Conservation (phyloP, 78 protist genomes). For the Pigoraptor vietnamica region DNA sequence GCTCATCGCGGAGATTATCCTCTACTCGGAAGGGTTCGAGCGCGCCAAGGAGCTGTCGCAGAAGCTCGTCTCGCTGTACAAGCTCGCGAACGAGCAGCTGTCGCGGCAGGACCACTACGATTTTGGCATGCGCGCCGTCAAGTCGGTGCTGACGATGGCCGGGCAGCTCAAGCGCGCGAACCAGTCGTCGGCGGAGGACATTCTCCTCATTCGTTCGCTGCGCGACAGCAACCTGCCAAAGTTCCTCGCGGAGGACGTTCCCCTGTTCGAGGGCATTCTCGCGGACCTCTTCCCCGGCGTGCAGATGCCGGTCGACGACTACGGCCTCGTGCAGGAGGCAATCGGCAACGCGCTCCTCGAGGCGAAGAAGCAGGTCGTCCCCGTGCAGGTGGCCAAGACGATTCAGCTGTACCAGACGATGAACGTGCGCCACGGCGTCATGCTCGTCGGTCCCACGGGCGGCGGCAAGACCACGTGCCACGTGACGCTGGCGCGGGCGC, state of each 20-base stretch:
- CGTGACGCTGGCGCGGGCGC: constrained; percentile 25
- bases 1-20: constrained; percentile 65
- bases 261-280: constrained; percentile 68
- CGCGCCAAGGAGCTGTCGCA: constrained; percentile 36
- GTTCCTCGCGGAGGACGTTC: constrained; percentile 58
- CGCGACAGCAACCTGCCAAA: constrained; percentile 65
- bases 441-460: constrained; percentile 80
- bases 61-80: constrained; percentile 60
- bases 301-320: constrained; percentile 37
- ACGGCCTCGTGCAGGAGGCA: constrained; percentile 12
- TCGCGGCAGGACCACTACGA: constrained; percentile 73
- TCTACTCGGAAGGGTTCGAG: constrained; percentile 63
- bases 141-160: constrained; percentile 58
- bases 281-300: constrained; percentile 76
- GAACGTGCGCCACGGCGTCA: constrained; percentile 79
- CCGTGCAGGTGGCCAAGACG: constrained; percentile 27
- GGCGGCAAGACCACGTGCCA: constrained; percentile 56
- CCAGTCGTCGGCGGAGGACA: constrained; percentile 4
- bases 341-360: constrained; percentile 1
- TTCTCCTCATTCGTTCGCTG: constrained; percentile 44
- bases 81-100: constrained; percentile 61
- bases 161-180: constrained; percentile 6
- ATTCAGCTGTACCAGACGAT: constrained; percentile 65
- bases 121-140: constrained; percentile 74
- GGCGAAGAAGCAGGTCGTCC: constrained; percentile 37